These are phyloP conservation scores for Coffea eugenioides DNA, from an alignment of 257 asterid species.

Conservation along the genomic window DNA sequence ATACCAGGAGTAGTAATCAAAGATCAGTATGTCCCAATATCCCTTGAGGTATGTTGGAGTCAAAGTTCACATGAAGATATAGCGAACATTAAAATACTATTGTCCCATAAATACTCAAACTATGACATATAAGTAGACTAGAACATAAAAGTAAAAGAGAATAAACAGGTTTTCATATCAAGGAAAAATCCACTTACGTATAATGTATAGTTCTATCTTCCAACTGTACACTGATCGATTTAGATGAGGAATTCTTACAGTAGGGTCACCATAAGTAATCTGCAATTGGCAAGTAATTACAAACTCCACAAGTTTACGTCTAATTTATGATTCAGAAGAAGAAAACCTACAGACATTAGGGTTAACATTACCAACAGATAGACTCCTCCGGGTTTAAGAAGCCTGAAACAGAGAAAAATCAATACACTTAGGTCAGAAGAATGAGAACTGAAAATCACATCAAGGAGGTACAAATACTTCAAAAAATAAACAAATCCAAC, in stretches of 20 bases:
- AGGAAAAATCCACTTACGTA: conserved; percentile 59
- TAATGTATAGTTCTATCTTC: conserved; percentile 73
- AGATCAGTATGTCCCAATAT: too few species aligned
- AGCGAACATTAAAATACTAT: too few species aligned
- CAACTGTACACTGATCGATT: conserved; percentile 72
- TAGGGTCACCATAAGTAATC: conserved; percentile 98
- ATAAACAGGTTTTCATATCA: not conserved
- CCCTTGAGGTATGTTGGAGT: too few species aligned
- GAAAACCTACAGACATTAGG: conserved; percentile 20
- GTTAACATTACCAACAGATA: conserved; percentile 72
- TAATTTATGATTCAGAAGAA: conserved; percentile 9
- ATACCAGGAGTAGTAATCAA: too few species aligned
- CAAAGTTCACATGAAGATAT: too few species aligned
- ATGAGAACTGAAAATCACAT: conserved; percentile 1
- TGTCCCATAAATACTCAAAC: too few species aligned
- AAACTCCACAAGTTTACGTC: not conserved
- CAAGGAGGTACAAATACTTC: conserved; percentile 7
- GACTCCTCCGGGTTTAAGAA: conserved; percentile 93
- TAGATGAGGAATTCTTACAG: conserved; percentile 81
- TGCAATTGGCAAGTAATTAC: conserved; percentile 37
- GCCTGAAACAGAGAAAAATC: conserved; percentile 50
- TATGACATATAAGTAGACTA: not conserved
- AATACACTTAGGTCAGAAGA: conserved; percentile 9
- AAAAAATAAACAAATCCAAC: conserved; percentile 20
- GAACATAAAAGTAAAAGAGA: not conserved